Base-by-base conservation (phyloP, 129 eudicot genomes). In the Pulicaria dysenterica region DNA sequence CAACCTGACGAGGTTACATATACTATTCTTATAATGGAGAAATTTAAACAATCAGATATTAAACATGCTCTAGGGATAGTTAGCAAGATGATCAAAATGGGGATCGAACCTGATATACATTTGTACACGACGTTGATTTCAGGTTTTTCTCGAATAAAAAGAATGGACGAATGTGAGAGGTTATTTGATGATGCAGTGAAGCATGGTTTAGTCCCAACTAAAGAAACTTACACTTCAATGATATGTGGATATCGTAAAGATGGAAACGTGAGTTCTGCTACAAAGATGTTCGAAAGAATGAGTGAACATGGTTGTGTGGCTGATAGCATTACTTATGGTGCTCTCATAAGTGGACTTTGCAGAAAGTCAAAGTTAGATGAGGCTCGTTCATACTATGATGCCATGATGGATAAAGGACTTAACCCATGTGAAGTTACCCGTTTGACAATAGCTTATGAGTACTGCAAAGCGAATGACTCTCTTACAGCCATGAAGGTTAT, bases 331-430 rank as follows among this genome's bases (percentile, higher is more conserved):
- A 81, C 92, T 71, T 93, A 93, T 69, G 89, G 95, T 44, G 91
- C 98, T 78, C 67, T 93, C 3, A 87, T 93, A 77, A 89, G 98
- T 78, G 95, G 96, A 65, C 88, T 93, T 53, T 93, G 98, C 65
- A 93, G 85, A 82, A 86, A 77, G 56, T 79, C 81, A 31, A 93
- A 57, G 76, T 54, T 89, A 55, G 85, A 85, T 3, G 95, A 82
- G 64, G 96, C 98, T 40, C 82, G 77, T 41, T 34, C 40, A 16
- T 83, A 87, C n/a, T 93, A 83, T 64, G 73, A 83, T 58, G 78
- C 80, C 24, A 93, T 93, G 98, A 76, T 86, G 54, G 95, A 89
- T 16, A 89, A 75, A 49, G 95, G 96, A 24, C 70, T 89, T 59
- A 71, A 81, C 36, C 98, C 92, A 0, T 82, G 90, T 82, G 98